Base-by-base conservation (phyloP, 2,329 filamentous ascomycete genomes). In the Trichoderma semiorbis region DNA sequence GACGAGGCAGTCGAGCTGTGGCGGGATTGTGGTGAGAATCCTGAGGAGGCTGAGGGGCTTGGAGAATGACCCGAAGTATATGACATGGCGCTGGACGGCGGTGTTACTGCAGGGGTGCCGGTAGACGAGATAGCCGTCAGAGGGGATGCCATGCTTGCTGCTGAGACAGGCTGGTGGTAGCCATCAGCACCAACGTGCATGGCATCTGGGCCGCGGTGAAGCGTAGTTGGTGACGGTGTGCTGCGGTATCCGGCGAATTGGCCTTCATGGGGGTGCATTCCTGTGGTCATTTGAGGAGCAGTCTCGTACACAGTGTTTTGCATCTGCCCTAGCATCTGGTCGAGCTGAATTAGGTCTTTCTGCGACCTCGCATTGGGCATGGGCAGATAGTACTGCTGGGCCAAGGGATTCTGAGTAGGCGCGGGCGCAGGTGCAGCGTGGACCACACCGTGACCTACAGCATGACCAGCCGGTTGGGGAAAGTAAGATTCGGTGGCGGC, bases 291-390 rank as follows among this genome's bases (percentile, higher is more conserved):
- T 65, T 94, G 91, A 77, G 91, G 93, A 70, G 94, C 91, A 80
- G 92, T 97, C 83, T 98, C 96, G 80, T 98, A 98, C 63, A 98
- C 94, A 60, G 95, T 98, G 75, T 92, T 91, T 83, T 98, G 95
- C 87, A 98, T 95, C 83, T 98, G 94, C 83, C 97, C 94, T 70
- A 99, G 89, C 81, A 98, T 93, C 79, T 94, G 92, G 81, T 98
- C 96, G 78, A 98, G 95, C 80, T 97, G 94, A 80, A 97, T 85
- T 57, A 99, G 86, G 80, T 99, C 96, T 80, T 90, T 94, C 87
- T 98, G 97, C 63, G 95, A 98, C 78, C 95, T 91, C 70, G 97
- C 87, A 77, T 94, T 97, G 62, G 91, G 90, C 85, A 97, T 94
- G 11, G 94, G 90, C 69, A 96, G 93, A 72, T 98, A 87, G 74